Conservation (phyloP, 106 monocot species). For the Narthecium ossifragum region DNA sequence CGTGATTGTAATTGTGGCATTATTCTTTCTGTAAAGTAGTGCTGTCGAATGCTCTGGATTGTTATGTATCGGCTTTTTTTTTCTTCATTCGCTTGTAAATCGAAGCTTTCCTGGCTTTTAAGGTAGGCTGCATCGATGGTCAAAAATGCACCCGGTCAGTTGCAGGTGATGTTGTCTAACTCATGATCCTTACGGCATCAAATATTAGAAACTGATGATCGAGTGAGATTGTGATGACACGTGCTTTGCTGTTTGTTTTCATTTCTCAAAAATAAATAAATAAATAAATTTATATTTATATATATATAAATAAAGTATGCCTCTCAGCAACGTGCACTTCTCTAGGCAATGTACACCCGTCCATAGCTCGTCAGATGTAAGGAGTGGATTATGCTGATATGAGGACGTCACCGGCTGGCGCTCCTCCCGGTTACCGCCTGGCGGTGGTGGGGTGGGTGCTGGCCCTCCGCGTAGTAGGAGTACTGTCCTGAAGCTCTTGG, state of each 20-base stretch:
- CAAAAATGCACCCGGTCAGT: neutral
- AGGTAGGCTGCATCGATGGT: neutral
- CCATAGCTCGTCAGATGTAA: too few species aligned
- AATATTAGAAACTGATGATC: neutral
- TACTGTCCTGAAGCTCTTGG: too few species aligned
- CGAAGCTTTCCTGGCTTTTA: neutral
- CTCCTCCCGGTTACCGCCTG: too few species aligned
- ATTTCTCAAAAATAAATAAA: neutral
- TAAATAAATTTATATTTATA: too few species aligned
- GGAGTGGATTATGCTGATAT: too few species aligned
- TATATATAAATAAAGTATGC: too few species aligned
- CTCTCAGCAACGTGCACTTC: too few species aligned
- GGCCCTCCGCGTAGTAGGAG: too few species aligned
- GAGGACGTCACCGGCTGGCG: too few species aligned
- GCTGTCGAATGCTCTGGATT: slow-evolving; percentile 6
- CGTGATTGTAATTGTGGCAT: neutral
- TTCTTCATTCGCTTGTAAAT: neutral
- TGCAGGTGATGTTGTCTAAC: neutral
- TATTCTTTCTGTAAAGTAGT: slow-evolving; percentile 38
- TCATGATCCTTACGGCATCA: neutral
- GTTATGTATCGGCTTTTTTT: neutral
- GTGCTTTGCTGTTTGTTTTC: neutral
- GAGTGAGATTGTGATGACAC: neutral
- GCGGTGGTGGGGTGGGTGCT: too few species aligned
- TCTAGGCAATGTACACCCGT: too few species aligned